Conservation (phyloP, 805 yeast genomes). For the Starmera caribaea region DNA sequence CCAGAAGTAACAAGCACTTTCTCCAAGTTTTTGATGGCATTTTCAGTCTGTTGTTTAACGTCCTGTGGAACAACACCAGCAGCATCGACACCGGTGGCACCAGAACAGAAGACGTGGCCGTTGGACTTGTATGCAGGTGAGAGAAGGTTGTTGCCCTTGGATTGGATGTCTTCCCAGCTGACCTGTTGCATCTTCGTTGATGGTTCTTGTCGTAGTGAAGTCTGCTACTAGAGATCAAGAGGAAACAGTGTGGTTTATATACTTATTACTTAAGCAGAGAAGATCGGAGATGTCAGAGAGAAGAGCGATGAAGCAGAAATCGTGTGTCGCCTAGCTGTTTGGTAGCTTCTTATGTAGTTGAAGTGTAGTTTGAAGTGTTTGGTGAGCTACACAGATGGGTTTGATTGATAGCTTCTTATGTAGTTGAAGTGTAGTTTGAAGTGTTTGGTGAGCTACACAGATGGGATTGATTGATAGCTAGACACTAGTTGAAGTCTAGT, state of each 20-base stretch:
- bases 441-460: background rate
- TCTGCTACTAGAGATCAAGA: background rate
- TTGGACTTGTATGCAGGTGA: constrained; percentile 32
- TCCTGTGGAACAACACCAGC: constrained; percentile 32
- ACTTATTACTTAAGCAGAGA: background rate
- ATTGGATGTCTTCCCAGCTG: constrained; percentile 26
- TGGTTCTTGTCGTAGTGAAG: constrained; percentile 28
- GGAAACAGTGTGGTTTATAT: background rate
- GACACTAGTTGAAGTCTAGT: background rate
- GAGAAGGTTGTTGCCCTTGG: constrained; percentile 20
- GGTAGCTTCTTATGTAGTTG: no score
- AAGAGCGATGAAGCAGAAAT: no score
- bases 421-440: no score
- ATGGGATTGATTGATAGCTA: background rate
- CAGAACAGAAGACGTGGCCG: constrained; percentile 40
- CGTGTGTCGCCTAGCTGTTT: no score
- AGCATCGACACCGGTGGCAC: constrained; percentile 32
- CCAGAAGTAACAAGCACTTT: constrained; percentile 34
- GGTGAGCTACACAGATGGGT: no score
- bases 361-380: no score
- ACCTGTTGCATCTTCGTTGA: constrained; percentile 24
- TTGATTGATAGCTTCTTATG: no score
- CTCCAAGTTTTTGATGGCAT: constrained; percentile 33
- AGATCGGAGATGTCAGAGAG: background rate
- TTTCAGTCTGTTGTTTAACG: constrained; percentile 34